phyloP scores from a whole-genome alignment of 176 grass and related monocot genomes.

The Guadua angustifolia region DNA sequence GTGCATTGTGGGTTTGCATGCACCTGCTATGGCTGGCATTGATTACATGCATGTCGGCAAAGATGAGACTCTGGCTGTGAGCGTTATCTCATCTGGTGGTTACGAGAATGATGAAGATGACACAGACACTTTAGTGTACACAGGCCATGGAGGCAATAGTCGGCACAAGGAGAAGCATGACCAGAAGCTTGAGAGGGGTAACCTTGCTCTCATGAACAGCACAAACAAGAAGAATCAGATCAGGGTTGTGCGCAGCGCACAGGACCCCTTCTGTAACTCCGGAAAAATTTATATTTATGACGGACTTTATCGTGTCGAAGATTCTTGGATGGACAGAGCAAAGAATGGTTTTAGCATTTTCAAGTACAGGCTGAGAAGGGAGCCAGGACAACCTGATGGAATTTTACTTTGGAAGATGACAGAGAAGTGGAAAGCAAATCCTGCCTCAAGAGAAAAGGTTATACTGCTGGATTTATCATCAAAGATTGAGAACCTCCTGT shows the following conservation, averaged over 20 bases:
- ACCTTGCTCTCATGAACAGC: slow-evolving; percentile 76
- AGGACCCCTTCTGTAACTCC: slow-evolving; percentile 40
- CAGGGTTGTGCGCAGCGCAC: slow-evolving; percentile 62
- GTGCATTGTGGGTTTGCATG: slow-evolving; percentile 60
- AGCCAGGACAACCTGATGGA: slow-evolving; percentile 61
- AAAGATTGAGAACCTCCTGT: slow-evolving; percentile 52
- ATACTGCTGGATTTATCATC: slow-evolving; percentile 55
- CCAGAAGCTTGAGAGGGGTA: slow-evolving; percentile 78
- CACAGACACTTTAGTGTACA: slow-evolving; percentile 61
- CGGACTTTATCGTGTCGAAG: slow-evolving; percentile 68
- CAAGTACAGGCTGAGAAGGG: slow-evolving; percentile 65
- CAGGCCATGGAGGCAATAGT: slow-evolving; percentile 61
- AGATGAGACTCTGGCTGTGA: slow-evolving; percentile 53
- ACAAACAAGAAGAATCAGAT: slow-evolving; percentile 55
- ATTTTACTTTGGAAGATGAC: slow-evolving; percentile 71
- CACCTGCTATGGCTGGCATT: slow-evolving; percentile 60
- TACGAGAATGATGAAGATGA: slow-evolving; percentile 69
- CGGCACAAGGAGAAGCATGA: slow-evolving; percentile 62
- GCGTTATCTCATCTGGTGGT: slow-evolving; percentile 60
- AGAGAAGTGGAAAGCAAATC: slow-evolving; percentile 72
- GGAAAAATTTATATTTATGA: slow-evolving; percentile 82
- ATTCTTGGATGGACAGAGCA: slow-evolving; percentile 54
- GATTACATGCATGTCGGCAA: slow-evolving; percentile 50
- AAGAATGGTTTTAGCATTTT: slow-evolving; percentile 60
- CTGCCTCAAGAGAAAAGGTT: slow-evolving; percentile 45